Evolutionary conservation across 2,329 filamentous ascomycete genomes (phyloP), one percentile per base, ranked within the genome.

Genomic region (Torrubiellomyces zombiae): DNA sequence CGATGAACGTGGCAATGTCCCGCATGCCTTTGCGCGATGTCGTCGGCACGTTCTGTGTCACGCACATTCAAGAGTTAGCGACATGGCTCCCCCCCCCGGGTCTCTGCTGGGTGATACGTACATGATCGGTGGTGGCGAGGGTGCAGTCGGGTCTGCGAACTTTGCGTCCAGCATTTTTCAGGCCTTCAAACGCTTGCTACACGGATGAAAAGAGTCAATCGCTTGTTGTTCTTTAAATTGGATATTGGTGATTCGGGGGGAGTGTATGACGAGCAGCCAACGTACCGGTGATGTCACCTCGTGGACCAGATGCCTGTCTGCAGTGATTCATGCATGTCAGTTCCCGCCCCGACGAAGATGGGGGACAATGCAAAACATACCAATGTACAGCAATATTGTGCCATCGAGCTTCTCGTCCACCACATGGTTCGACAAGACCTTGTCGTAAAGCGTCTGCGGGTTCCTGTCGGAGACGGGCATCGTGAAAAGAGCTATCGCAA

Each of bases 61-160:
- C 16, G 16, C 24, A n/a, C n/a, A n/a, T n/a, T n/a, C n/a, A n/a
- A n/a, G n/a, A n/a, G 31, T 42, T 29, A 42, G 35, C 10, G 11
- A 28, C 20, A 18, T 28, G 21, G n/a, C 18, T 3, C 14, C n/a
- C 9, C 7, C 14, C 14, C 21, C 12, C 9, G 17, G 21, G 21
- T 4, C 8, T 6, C 9, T 25, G 10, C 14, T 9, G 14, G 4
- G 12, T 10, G 9, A 13, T 6, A 60, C 77, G 34, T 80, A 91
- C 82, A 56, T 98, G 86, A 55, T 98, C 89, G 32, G 85, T 91
- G 21, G 89, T 98, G 29, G 81, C 86, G 32, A 98, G 68, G 39
- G 89, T 95, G 66, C 86, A 94, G 56, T 98, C 89, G 31, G 86
- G 85, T 58, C 89, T 69, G 55, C 89, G 75, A 35, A 98, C 85